Conservation (phyloP, 1,284 basidiomycete genomes). For the Sphaerobolus stellatus region DNA sequence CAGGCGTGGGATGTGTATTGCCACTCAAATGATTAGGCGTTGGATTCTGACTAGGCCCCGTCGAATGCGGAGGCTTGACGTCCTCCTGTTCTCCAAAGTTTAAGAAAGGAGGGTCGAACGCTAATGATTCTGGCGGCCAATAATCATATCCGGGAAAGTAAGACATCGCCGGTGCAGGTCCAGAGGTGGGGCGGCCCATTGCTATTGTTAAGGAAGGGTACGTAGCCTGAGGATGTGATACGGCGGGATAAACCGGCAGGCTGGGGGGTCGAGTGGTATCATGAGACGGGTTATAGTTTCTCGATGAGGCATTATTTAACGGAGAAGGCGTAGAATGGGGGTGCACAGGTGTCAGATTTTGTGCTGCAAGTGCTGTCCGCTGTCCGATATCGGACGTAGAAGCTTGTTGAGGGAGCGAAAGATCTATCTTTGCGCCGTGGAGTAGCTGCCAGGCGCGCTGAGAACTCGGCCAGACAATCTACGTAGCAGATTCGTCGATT, state of each 20-base stretch:
- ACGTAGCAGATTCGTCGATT: neutral
- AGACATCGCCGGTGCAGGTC: constrained; percentile 59
- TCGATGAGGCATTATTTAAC: neutral
- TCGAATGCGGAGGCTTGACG: neutral
- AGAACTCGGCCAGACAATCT: constrained; percentile 70
- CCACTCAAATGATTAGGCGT: no score
- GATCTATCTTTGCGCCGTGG: constrained; percentile 57
- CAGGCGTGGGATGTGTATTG: no score
- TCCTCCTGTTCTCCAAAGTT: neutral
- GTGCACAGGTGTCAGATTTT: neutral
- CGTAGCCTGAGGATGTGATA: neutral
- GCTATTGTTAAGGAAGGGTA: neutral
- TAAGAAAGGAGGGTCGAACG: constrained; percentile 1
- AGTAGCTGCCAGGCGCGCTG: constrained; percentile 67
- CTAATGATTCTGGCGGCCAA: constrained; percentile 49
- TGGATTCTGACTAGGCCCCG: no score
- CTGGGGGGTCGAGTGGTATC: neutral
- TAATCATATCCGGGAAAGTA: constrained; percentile 72
- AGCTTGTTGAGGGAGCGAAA: constrained; percentile 41
- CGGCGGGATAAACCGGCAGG: neutral
- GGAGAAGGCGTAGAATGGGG: neutral
- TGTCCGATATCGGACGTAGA: constrained; percentile 39
- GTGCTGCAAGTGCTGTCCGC: neutral
- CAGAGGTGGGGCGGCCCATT: constrained; percentile 59
- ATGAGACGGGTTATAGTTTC: neutral